Evolutionary conservation across 1,284 basidiomycete species (phyloP).

Genomic region (Ustilago esculenta): DNA sequence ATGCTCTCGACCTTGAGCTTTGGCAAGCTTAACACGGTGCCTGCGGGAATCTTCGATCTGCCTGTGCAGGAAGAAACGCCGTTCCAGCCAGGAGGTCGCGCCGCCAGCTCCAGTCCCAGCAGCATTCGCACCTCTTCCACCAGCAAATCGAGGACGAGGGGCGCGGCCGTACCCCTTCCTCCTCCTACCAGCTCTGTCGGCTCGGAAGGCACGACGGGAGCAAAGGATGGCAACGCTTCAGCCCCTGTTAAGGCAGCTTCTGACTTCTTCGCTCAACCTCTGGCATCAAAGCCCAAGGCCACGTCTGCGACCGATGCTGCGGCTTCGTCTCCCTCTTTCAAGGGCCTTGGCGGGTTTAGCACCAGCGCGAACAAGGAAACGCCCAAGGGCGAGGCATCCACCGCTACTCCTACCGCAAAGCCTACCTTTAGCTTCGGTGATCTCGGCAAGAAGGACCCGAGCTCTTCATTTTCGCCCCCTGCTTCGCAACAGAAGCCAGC

Average conservation of each 20-base stretch:
- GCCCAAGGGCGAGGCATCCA: not conserved
- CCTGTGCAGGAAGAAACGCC: conserved; percentile 23
- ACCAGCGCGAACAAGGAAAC: conserved; percentile 7
- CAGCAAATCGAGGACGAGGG: conserved; percentile 27
- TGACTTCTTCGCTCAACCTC: conserved; percentile 36
- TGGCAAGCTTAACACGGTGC: conserved; percentile 27
- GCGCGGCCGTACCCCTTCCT: conserved; percentile 25
- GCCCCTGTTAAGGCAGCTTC: conserved; percentile 15
- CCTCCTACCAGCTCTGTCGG: conserved; percentile 1
- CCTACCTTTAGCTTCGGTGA: conserved; percentile 24
- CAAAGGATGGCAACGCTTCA: not conserved
- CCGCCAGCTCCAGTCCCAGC: conserved; percentile 29
- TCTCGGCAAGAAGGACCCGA: not conserved
- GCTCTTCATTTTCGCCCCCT: not conserved
- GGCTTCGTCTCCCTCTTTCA: conserved; percentile 5
- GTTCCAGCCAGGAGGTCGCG: conserved; percentile 42
- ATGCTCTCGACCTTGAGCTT: conserved; percentile 22
- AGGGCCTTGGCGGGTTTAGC: conserved; percentile 29
- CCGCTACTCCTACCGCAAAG: conserved; percentile 1
- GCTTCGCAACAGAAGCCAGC: conserved; percentile 2
- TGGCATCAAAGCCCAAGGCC: conserved; percentile 13
- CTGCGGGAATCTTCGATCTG: conserved; percentile 40
- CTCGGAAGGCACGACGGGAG: not conserved
- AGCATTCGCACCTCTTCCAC: conserved; percentile 14
- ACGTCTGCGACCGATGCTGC: not conserved